These are phyloP conservation scores for Apophysomyces variabilis DNA, from an alignment of 371 early-diverging fungal genomes.

Conservation along the genomic window DNA sequence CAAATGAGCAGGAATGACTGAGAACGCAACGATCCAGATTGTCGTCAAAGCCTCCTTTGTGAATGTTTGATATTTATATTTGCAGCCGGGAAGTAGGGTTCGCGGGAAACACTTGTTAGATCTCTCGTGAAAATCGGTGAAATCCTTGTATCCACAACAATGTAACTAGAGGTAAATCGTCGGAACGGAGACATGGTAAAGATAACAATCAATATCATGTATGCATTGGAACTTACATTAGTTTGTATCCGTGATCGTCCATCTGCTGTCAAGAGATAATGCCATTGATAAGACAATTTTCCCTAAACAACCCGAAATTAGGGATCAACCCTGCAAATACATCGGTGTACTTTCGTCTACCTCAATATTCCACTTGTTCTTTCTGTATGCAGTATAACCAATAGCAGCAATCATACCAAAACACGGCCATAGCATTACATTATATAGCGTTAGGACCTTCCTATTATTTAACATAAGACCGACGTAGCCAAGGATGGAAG, in stretches of 20 bases:
- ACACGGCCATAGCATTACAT: conserved; percentile 59
- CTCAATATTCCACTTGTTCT: conserved; percentile 49
- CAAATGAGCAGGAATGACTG: conserved; percentile 50
- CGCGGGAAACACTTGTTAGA: conserved; percentile 65
- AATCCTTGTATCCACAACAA: conserved; percentile 62
- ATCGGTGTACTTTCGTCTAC: neutral
- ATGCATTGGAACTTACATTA: conserved; percentile 30
- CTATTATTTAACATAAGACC: conserved; percentile 63
- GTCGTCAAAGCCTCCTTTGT: conserved; percentile 45
- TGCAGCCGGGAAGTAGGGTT: conserved; percentile 57
- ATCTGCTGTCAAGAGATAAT: conserved; percentile 38
- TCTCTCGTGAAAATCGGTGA: conserved; percentile 59
- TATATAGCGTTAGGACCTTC: conserved; percentile 49
- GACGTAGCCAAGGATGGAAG: conserved; percentile 55
- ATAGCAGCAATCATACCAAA: conserved; percentile 60
- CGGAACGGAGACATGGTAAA: neutral
- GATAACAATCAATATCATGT: neutral
- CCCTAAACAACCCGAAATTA: conserved; percentile 14
- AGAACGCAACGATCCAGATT: conserved; percentile 56
- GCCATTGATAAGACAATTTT: conserved; percentile 57
- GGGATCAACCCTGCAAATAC: neutral
- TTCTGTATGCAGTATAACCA: conserved; percentile 59
- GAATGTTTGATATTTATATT: conserved; percentile 51
- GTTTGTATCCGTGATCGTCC: conserved; percentile 50
- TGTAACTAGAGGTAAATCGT: conserved; percentile 37